Base-by-base conservation (phyloP, 768 basidiomycete species). In the Chiua virens region DNA sequence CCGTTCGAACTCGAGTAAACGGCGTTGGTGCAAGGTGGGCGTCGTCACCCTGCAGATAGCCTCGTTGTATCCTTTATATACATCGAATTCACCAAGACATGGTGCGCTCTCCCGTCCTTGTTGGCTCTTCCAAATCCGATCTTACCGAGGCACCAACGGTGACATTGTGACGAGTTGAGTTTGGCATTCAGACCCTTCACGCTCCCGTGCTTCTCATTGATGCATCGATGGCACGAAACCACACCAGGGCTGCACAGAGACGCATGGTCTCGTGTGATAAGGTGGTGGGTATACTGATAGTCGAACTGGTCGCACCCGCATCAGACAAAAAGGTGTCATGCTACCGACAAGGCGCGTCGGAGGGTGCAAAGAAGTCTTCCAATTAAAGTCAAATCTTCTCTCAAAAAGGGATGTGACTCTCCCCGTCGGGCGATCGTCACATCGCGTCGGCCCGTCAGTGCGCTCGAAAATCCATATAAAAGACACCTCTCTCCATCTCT, bases 381-480 rank as follows among this genome's bases (percentile, higher is more conserved):
- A 56, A 50, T 47, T 56, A 52, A 47, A 55, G 67, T 57, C 61
- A 61, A 59, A 65, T 69, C 64, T 44, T 45, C 54, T 61, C 67
- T 63, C 50, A 58, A 63, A 61, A 65, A 55, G 67, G 67, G 60
- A 71, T 64, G 64, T 62, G 59, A 68, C 51, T 59, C 42, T 52
- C 60, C 55, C 25, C 25, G 46, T 53, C 51, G 55, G 55, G 58
- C 42, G 64, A 64, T 69, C 69, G 67, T 71, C 69, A 64, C 63
- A 66, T 51, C 50, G 51, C 34, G 53, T 57, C 53, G 46, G 48
- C 32, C 53, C 55, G 57, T 51, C 53, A 46, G 50, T 45, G 52
- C 54, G 45, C 65, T 55, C 60, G 53, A 55, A 63, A 54, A 64
- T 63, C 45, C 60, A 54, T 72, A 76, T 73, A 75, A 69, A 68